phyloP scores from a whole-genome alignment of 441 rosid species.

The Sinapis alba region DNA sequence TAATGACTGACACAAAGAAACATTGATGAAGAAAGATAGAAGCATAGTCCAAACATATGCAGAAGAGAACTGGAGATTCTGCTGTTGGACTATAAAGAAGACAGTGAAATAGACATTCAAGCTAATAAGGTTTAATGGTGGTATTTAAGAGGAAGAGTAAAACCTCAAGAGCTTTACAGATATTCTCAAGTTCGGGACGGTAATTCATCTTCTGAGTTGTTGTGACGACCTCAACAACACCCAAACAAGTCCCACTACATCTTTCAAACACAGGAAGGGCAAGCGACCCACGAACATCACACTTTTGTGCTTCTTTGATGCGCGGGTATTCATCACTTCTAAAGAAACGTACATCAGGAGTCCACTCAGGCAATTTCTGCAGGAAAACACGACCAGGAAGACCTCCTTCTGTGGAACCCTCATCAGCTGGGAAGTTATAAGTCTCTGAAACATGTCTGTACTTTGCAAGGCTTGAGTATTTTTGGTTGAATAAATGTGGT shows the following conservation, averaged over 20 bases:
- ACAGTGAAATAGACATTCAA: slow-evolving; percentile 20
- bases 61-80: slow-evolving; percentile 32
- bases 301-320: slow-evolving; percentile 53
- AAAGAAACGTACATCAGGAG: slow-evolving; percentile 87
- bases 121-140: background rate
- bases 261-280: slow-evolving; percentile 69
- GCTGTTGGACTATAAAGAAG: too few species aligned
- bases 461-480: slow-evolving; percentile 53
- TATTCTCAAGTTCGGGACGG: slow-evolving; percentile 67
- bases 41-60: background rate
- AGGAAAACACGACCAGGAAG: slow-evolving; percentile 81
- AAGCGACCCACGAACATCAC: slow-evolving; percentile 68
- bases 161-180: slow-evolving; percentile 95
- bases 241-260: slow-evolving; percentile 74
- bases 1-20: too few species aligned
- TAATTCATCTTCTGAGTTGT: slow-evolving; percentile 70
- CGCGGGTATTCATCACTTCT: slow-evolving; percentile 71
- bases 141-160: slow-evolving; percentile 25
- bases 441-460: slow-evolving; percentile 63
- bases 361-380: slow-evolving; percentile 81
- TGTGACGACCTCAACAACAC: slow-evolving; percentile 89
- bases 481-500: slow-evolving; percentile 59
- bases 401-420: slow-evolving; percentile 60
- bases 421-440: slow-evolving; percentile 67
- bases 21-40: background rate